Conservation (phyloP, 2,329 filamentous ascomycete genomes). For the Fusarium cicatricum region DNA sequence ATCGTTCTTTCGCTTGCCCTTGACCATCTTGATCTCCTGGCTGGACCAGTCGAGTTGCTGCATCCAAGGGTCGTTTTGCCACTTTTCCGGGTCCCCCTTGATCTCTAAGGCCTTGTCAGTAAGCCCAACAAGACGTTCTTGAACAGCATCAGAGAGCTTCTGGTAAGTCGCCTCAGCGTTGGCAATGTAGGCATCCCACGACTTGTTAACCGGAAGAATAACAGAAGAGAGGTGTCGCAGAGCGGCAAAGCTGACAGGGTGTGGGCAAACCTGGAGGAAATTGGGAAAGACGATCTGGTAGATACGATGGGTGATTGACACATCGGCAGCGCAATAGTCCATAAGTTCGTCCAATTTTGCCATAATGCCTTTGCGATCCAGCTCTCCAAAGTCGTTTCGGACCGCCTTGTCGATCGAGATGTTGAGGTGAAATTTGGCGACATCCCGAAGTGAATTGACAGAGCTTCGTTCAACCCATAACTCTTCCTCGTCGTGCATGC, state of each 20-base stretch:
- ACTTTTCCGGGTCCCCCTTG: conserved; percentile 74
- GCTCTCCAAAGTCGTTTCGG: conserved; percentile 85
- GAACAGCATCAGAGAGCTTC: conserved; percentile 77
- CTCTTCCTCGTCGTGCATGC: conserved; percentile 88
- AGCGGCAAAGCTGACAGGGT: conserved; percentile 96
- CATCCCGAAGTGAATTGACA: conserved; percentile 92
- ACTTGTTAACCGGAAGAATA: conserved; percentile 87
- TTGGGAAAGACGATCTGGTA: conserved; percentile 92
- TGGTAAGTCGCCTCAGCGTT: conserved; percentile 89
- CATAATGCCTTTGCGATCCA: conserved; percentile 75
- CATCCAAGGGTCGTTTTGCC: conserved; percentile 87
- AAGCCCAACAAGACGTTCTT: conserved; percentile 75
- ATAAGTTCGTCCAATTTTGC: conserved; percentile 81
- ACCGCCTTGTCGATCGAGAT: conserved; percentile 90
- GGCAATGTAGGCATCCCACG: conserved; percentile 85
- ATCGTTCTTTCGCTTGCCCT: conserved; percentile 87
- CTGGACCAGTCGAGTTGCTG: conserved; percentile 94
- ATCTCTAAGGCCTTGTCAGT: conserved; percentile 79
- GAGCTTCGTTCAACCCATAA: conserved; percentile 95
- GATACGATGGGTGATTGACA: conserved; percentile 91
- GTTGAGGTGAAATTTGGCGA: conserved; percentile 95
- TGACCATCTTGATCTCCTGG: conserved; percentile 89
- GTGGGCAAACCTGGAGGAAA: conserved; percentile 89
- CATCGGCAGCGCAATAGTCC: conserved; percentile 95
- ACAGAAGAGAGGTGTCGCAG: conserved; percentile 92